These are phyloP conservation scores for Begonia peltatifolia DNA, from an alignment of 306 rosid genomes.

Conservation along the genomic window DNA sequence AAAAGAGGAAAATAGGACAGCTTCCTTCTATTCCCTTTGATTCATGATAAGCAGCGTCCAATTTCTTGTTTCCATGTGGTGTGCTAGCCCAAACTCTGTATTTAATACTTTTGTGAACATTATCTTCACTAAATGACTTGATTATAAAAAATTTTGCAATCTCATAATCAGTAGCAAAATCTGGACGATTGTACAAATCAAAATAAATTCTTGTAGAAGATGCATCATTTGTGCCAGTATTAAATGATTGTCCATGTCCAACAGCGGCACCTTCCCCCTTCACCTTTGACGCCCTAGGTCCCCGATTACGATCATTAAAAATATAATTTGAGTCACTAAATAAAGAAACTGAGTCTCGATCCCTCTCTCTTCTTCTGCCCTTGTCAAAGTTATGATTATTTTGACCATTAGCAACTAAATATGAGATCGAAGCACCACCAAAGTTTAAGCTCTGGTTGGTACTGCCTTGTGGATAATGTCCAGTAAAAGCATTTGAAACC, in stretches of 20 bases:
- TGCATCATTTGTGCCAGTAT: conserved; percentile 13
- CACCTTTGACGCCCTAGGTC: conserved; percentile 41
- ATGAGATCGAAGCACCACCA: conserved; percentile 32
- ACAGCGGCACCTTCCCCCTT: conserved; percentile 26
- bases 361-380: conserved; percentile 43
- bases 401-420: conserved; percentile 10
- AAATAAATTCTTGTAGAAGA: conserved; percentile 23
- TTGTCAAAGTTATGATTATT: conserved; percentile 24
- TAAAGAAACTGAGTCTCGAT: conserved; percentile 20
- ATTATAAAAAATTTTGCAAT: conserved; percentile 40
- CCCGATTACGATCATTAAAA: conserved; percentile 39
- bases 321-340: conserved; percentile 23
- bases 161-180: conserved; percentile 34
- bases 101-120: conserved; percentile 47
- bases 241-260: conserved; percentile 20
- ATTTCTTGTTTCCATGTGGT: conserved; percentile 53
- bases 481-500: conserved; percentile 22
- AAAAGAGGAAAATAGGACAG: conserved; percentile 35
- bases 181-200: conserved; percentile 26
- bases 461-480: conserved; percentile 20
- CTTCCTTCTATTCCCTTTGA: conserved; percentile 23
- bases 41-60: conserved; percentile 43
- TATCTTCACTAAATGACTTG: conserved; percentile 53
- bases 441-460: conserved; percentile 30
- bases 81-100: conserved; percentile 51